Percentiles rank a stretch among this genome's conserved stretches.
These are phyloP conservation scores for Stephania japonica DNA, from an alignment of 164 flowering plant genomes.

Conservation along the genomic window DNA sequence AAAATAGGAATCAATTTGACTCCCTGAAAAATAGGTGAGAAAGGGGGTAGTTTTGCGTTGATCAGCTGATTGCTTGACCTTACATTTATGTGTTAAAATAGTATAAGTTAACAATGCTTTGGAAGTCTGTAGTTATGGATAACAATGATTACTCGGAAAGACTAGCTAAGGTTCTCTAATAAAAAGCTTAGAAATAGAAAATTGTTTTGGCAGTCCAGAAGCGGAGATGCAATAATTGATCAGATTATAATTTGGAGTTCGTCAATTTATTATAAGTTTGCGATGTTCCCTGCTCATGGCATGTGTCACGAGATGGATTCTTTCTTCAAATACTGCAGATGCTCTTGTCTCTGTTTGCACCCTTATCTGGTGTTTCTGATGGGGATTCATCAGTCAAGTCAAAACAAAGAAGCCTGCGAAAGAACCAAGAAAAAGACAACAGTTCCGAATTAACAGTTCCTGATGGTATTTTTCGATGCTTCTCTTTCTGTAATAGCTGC, in stretches of 20 bases:
- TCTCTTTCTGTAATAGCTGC: neutral
- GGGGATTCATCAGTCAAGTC: slow-evolving; percentile 18
- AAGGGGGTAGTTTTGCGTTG: too few species aligned
- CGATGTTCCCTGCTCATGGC: neutral
- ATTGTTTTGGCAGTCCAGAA: neutral
- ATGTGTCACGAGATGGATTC: slow-evolving; percentile 9
- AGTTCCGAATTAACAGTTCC: slow-evolving; percentile 41
- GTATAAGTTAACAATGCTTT: too few species aligned
- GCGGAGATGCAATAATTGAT: neutral
- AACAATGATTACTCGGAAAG: neutral
- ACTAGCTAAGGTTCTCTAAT: neutral
- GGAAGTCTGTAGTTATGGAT: too few species aligned
- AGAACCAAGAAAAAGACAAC: slow-evolving; percentile 24
- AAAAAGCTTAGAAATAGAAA: neutral
- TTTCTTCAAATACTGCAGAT: slow-evolving; percentile 41
- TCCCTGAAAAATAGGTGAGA: neutral
- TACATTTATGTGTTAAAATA: too few species aligned
- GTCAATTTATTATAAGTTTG: neutral
- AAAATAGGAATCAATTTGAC: neutral
- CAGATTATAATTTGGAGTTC: neutral
- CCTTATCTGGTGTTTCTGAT: slow-evolving; percentile 36
- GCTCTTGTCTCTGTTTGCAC: slow-evolving; percentile 40
- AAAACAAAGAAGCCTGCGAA: slow-evolving; percentile 24
- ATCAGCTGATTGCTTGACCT: too few species aligned
- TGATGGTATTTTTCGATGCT: slow-evolving; percentile 43